Percentiles rank a stretch among this genome's conserved stretches.
Conservation (phyloP, 2,329 filamentous ascomycete species). For the Metarhizium rileyi region DNA sequence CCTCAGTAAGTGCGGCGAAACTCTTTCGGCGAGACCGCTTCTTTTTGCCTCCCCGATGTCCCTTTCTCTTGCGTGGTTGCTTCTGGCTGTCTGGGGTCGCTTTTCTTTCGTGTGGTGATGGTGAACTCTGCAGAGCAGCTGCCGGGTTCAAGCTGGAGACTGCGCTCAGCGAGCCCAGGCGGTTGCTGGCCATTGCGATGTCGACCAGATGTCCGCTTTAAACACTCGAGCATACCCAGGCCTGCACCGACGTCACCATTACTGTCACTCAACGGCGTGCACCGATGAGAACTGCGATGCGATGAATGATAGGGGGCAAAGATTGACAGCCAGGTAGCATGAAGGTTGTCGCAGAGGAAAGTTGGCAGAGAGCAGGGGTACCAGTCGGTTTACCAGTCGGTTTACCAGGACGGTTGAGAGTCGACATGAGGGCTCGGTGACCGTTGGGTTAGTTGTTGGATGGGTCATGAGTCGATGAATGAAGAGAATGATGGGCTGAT, state of each 20-base stretch:
- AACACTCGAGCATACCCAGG: background rate
- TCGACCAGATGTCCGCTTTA: background rate
- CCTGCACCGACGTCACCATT: background rate
- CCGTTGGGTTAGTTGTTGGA: too few species aligned
- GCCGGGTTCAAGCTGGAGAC: conserved; percentile 1
- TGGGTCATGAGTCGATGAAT: too few species aligned
- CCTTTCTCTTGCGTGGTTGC: conserved; percentile 51
- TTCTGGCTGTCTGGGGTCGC: conserved; percentile 7
- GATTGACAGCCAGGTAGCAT: background rate
- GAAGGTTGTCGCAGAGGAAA: too few species aligned
- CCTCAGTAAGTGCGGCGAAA: conserved; percentile 58
- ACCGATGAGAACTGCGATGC: background rate
- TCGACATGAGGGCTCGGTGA: too few species aligned
- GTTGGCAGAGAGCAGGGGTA: too few species aligned
- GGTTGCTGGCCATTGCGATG: conserved; percentile 23
- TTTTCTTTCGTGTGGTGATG: conserved; percentile 5
- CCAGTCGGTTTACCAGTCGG: too few species aligned
- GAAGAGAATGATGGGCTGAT: too few species aligned
- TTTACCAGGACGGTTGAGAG: too few species aligned
- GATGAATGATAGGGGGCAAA: background rate
- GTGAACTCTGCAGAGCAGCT: conserved; percentile 8
- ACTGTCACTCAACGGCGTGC: background rate
- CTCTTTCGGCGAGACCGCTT: conserved; percentile 69
- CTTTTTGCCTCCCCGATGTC: conserved; percentile 69
- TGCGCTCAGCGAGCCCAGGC: conserved; percentile 17